Base-by-base conservation (phyloP, 2,329 filamentous ascomycete genomes). In the Phialophora chinensis region DNA sequence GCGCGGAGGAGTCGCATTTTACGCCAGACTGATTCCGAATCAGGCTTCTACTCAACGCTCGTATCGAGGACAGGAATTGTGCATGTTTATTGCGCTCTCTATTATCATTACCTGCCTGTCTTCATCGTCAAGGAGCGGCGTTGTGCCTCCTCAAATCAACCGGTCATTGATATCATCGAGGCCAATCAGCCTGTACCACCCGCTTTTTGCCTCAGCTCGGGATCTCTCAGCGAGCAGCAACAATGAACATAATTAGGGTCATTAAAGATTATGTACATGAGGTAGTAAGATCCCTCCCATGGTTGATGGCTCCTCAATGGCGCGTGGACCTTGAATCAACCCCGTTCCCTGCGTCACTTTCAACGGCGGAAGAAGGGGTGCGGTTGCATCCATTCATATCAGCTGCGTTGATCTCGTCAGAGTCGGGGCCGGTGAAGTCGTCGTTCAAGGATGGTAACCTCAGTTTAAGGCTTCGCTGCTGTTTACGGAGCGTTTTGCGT, bases 191-290 rank as follows among this genome's bases (percentile, higher is more conserved):
- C 42, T 23, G 38, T 31, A 33, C 4, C 1, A 23, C 14, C 3
- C 47, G 27, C 57, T 60, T 60, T 60, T 60, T n/a, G 44, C 27
- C 23, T 14, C n/a, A 60, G 27, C 42, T 31, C 57, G 57, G 42
- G 44, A 27, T 27, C 25, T 52, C 23, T 52, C 49, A 2, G 4
- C 23, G 49, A 52, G 49, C 10, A 12, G 49, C 20, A 44, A 44
- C 47, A 50, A 25, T 3, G 10, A 5, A 52, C 1, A 27, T 8
- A 52, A 17, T 27, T 25, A 14, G 49, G 17, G 38, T n/a, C 20
- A 27, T 23, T 25, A 52, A 29, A 27, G 49, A 52, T 25, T 29
- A 52, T 25, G 3, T 52, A 52, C 49, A 52, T 23, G 8, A 27
- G 25, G 23, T 52, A 20, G 49, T 12, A 7, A 44, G 38, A 8